Base-by-base conservation (phyloP, 129 eudicot species). In the Smallanthus sonchifolius region DNA sequence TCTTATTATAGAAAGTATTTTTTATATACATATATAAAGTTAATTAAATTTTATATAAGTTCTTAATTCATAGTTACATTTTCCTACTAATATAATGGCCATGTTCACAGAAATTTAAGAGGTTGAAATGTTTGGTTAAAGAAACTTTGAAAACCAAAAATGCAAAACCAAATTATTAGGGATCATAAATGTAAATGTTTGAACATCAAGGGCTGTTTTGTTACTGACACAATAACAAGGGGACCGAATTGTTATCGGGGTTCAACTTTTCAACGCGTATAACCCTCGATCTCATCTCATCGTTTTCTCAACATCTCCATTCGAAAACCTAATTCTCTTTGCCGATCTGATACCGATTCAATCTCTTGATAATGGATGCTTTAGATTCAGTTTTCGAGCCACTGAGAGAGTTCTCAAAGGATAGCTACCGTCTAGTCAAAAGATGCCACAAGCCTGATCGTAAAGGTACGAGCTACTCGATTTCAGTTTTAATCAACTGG, bases 391-490 rank as follows among this genome's bases (percentile, higher is more conserved):
- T 89, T 4, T 85, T 89, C 75, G 97, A 92, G 81, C 96, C 96
- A 0, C 43, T 92, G 70, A 89, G 96, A 85, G 96, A 89, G 37
- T 92, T 92, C 83, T 86, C 97, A 65, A 92, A 87, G 77, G 96
- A 92, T 79, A 92, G 96, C 81, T 83, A 83, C 63, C 96, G 97
- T 70, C 90, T 92, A 40, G 97, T 89, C 78, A 92, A 92, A 69
- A 80, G 97, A 30, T 92, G 97, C 82, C 97, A 92, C 87, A 92
- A 89, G 57, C 96, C 97, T 20, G 97, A 89, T 85, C 91, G 94
- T 67, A 92, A 92, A 85, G 97, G 97, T 92, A 74, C 6, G 34
- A 15, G 1, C 10, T 40, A 44, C 68, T 0, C 20, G n/a, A 52
- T 63, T 72, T n/a, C 30, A 71, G 10, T 49, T 57, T 39, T 8